Evolutionary conservation across 2,329 filamentous ascomycete species (phyloP).

Genomic region (Aspergillus ruber): DNA sequence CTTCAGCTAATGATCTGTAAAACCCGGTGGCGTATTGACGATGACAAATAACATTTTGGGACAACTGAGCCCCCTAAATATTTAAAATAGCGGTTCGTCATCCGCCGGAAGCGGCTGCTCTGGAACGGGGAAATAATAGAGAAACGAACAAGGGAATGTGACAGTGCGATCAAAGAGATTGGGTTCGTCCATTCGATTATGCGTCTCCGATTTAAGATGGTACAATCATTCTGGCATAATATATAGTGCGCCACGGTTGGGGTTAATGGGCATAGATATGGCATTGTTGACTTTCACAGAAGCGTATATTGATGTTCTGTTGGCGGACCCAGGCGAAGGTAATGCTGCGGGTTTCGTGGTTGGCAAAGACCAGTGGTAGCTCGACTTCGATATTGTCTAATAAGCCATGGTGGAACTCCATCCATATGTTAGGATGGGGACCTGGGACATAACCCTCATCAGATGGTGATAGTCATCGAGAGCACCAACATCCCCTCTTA

Average conservation of each 20-base stretch:
- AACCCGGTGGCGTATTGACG: neutral
- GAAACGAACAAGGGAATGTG: neutral
- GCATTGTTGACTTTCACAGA: neutral
- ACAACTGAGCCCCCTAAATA: neutral
- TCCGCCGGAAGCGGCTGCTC: neutral
- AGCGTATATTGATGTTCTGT: neutral
- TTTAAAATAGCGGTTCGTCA: neutral
- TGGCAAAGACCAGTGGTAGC: neutral
- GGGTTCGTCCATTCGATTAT: neutral
- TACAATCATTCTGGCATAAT: neutral
- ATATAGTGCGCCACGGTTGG: neutral
- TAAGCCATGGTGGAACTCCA: neutral
- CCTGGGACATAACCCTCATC: neutral
- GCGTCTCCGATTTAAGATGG: neutral
- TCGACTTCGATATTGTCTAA: neutral
- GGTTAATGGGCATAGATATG: neutral
- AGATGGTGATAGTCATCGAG: neutral
- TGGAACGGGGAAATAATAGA: neutral
- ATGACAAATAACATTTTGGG: neutral
- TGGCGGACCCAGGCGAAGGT: neutral
- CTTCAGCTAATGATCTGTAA: neutral
- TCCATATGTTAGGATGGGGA: neutral
- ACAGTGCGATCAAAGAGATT: neutral
- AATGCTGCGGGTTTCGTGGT: neutral
- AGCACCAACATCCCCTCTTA: neutral